Evolutionary conservation across 2,329 filamentous ascomycete genomes (phyloP).

Genomic region (Epichloe brachyelytri): DNA sequence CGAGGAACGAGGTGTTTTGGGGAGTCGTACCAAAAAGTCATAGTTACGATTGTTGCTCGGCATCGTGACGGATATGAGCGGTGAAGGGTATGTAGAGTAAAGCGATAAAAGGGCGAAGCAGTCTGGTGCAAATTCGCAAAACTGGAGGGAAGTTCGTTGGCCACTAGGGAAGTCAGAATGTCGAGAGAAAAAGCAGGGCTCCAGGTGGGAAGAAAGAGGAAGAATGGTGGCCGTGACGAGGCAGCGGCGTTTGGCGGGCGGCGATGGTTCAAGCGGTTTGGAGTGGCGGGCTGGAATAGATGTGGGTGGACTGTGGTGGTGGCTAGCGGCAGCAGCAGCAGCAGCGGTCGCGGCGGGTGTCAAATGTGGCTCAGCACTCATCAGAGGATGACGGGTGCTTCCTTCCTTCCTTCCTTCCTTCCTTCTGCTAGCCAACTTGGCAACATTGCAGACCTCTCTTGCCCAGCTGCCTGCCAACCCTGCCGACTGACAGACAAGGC

Average conservation of each 20-base stretch:
- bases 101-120: neutral
- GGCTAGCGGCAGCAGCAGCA: neutral
- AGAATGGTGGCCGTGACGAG: constrained; percentile 3
- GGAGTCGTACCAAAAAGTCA: constrained; percentile 75
- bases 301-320: neutral
- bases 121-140: neutral
- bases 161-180: neutral
- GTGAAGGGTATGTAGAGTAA: constrained; percentile 1
- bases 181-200: neutral
- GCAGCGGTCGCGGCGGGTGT: neutral
- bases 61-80: constrained; percentile 45
- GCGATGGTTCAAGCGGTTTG: constrained; percentile 4
- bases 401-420: neutral
- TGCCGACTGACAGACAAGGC: too few relatives aligned
- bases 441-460: neutral
- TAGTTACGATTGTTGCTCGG: constrained; percentile 97
- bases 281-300: neutral
- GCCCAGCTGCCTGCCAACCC: neutral
- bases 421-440: neutral
- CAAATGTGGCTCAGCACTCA: too few relatives aligned
- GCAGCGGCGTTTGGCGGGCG: constrained; percentile 5
- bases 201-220: constrained; percentile 3
- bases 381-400: neutral
- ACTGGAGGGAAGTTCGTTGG: neutral
- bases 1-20: constrained; percentile 10